Percentiles rank a stretch among this genome's conserved stretches.
Conservation (phyloP, 2,329 filamentous ascomycete species). For the Bipolaris sorokiniana region DNA sequence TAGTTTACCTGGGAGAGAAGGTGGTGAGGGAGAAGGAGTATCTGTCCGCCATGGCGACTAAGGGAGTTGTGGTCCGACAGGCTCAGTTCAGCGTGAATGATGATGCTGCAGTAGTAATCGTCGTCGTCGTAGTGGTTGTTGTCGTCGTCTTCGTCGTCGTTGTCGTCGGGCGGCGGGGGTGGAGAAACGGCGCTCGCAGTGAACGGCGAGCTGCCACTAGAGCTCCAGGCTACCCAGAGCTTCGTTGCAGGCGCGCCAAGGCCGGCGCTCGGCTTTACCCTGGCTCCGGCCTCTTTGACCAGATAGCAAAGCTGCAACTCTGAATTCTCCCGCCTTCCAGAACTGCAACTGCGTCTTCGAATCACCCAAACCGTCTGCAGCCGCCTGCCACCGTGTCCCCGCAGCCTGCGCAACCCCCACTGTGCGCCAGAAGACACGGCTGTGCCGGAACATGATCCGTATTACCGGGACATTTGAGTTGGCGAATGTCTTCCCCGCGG, state of each 20-base stretch:
- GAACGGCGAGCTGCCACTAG: constrained; percentile 31
- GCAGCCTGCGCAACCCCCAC: constrained; percentile 30
- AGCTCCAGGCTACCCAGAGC: constrained; percentile 44
- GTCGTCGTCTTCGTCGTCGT: neutral
- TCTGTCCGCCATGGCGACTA: constrained; percentile 82
- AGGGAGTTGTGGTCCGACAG: constrained; percentile 1
- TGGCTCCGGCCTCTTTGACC: constrained; percentile 15
- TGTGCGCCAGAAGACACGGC: constrained; percentile 24
- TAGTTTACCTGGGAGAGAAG: constrained; percentile 92
- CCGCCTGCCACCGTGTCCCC: constrained; percentile 42
- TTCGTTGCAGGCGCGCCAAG: constrained; percentile 23
- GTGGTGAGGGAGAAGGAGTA: constrained; percentile 99
- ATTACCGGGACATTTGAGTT: constrained; percentile 28
- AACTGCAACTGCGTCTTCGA: constrained; percentile 21
- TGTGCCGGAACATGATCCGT: constrained; percentile 27
- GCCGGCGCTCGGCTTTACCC: constrained; percentile 25
- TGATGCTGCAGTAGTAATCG: constrained; percentile 3
- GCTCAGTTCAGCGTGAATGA: constrained; percentile 1
- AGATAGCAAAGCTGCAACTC: constrained; percentile 11
- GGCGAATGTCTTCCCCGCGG: constrained; percentile 29
- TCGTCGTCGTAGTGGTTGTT: neutral
- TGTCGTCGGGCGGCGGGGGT: constrained; percentile 16
- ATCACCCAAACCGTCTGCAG: constrained; percentile 17
- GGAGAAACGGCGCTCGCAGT: constrained; percentile 19
- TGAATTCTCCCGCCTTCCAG: constrained; percentile 25